Evolutionary conservation across 176 grass and related monocot species (phyloP), one percentile per base, ranked within the genome.

Genomic region (Aechmea fasciata): DNA sequence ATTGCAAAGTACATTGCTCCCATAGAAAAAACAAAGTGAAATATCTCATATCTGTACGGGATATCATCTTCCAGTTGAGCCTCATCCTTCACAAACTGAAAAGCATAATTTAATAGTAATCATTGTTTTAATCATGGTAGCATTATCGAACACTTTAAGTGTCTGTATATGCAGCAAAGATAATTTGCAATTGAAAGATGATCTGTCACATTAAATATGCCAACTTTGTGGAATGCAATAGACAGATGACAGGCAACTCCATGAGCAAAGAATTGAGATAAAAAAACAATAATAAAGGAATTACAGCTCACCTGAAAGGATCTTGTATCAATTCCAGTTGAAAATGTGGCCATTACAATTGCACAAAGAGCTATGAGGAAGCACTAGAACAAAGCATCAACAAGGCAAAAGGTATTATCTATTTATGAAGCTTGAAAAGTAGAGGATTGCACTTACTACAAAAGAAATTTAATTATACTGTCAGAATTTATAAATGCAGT

Each of bases 1-100:
- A 97, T 92, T 48, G 89, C 93, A n/a, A 92, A 92, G 67, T 92
- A 90, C 89, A 92, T 92, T 49, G 89, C 87, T 72, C 86, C 89
- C 82, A 97, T 81, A 14, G 94, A 81, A 74, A 97, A 92, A 49
- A 97, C 84, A 66, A 87, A 79, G 78, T 92, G 82, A 69, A 97
- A 92, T 69, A 87, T 80, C 24, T 82, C 80, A 13, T 97, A 92
- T 64, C 81, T 87, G 77, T 92, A 92, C 19, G 89, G 86, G 10
- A 52, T 73, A 48, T 92, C 86, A 13, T 92, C 93, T 83, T 90
- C 82, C 55, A 72, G 26, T 64, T 73, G 71, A 19, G 53, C 67
- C 33, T 83, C 71, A 70, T 87, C 79, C 63, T 83, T 92, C 13
- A 74, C 57, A 29, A 90, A 90, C 89, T 97, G 86, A 61, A 79